These are phyloP conservation scores for Solanum chiquidenum DNA, from an alignment of 257 asterid species.

Conservation along the genomic window DNA sequence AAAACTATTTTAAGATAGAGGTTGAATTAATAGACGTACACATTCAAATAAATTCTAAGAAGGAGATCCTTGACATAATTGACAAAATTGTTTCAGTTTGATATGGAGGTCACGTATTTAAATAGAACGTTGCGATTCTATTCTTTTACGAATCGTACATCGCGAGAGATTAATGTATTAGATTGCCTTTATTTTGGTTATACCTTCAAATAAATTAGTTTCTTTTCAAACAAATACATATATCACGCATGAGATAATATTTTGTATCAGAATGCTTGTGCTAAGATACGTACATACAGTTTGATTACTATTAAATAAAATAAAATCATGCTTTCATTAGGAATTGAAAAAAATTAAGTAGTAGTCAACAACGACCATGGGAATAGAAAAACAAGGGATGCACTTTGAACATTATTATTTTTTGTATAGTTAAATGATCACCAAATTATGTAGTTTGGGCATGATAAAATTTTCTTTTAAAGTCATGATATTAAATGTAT, in stretches of 20 bases:
- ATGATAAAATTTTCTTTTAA: neutral
- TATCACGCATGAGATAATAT: neutral
- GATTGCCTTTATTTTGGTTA: neutral
- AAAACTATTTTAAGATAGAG: neutral
- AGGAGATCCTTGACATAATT: neutral
- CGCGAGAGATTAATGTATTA: too few relatives aligned
- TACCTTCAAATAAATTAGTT: neutral
- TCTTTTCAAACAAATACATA: neutral
- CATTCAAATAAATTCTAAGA: neutral
- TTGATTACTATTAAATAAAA: neutral
- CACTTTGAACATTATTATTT: neutral
- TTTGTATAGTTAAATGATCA: neutral
- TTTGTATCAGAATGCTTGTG: neutral
- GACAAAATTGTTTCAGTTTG: rapidly evolving
- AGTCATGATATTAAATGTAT: neutral
- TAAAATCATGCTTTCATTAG: neutral
- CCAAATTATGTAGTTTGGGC: neutral
- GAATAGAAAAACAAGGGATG: neutral
- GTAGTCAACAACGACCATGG: neutral
- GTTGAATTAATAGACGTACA: neutral
- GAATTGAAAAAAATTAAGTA: neutral
- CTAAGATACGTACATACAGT: neutral
- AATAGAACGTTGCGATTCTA: too few relatives aligned
- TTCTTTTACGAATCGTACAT: too few relatives aligned
- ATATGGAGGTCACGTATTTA: neutral